phyloP scores from a whole-genome alignment of 2,329 filamentous ascomycete species.

The Myriosclerotinia duriaeana region DNA sequence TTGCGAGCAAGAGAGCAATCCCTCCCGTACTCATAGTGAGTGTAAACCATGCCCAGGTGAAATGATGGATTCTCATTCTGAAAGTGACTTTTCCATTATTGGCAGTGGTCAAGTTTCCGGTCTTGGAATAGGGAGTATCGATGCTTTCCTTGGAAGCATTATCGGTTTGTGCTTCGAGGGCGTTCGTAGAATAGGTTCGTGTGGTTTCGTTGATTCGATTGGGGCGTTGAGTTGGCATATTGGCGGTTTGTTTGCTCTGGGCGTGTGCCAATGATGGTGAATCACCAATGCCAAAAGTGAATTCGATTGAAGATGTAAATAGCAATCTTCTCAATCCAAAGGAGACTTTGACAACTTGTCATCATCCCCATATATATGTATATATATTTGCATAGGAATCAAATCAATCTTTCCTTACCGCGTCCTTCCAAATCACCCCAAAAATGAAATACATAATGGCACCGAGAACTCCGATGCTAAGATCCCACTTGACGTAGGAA shows the following conservation, averaged over 20 bases:
- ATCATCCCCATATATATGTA: neutral
- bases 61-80: slow-evolving; percentile 34
- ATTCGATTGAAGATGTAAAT: neutral
- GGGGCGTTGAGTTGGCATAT: neutral
- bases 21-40: slow-evolving; percentile 74
- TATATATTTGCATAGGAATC: neutral
- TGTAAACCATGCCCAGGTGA: slow-evolving; percentile 60
- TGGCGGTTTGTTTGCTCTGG: neutral
- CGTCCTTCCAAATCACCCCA: neutral
- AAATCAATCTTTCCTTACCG: too few relatives aligned
- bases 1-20: slow-evolving; percentile 61
- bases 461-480: neutral
- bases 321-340: neutral
- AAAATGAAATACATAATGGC: neutral
- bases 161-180: slow-evolving; percentile 28
- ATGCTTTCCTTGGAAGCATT: neutral
- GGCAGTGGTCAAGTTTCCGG: slow-evolving; percentile 24
- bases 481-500: neutral
- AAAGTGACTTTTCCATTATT: slow-evolving; percentile 27
- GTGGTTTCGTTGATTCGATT: neutral
- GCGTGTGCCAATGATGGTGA: neutral
- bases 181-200: neutral
- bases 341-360: neutral
- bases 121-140: slow-evolving; percentile 3
- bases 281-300: neutral